Base-by-base conservation (phyloP, 768 basidiomycete genomes). In the Scleroderma bovista region DNA sequence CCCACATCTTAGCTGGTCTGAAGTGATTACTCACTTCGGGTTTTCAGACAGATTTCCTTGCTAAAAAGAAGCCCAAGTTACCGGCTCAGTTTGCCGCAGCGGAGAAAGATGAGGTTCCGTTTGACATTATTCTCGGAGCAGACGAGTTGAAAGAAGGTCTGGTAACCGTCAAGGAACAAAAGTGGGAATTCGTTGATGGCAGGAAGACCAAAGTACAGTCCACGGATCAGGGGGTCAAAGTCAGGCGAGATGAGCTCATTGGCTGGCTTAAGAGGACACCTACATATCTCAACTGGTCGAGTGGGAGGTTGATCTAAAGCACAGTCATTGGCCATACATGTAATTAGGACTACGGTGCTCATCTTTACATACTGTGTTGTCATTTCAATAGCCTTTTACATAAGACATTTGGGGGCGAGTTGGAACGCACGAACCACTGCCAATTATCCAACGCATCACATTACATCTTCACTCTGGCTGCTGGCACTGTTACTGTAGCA, bases 81-180 rank as follows among this genome's bases (percentile, higher is more conserved):
- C 76, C 77, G 0, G 75, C 81, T 3, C 95, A 99, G 61, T 97
- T 95, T 63, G 88, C 88, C 19, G 84, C 86, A 1, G 89, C 88
- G 23, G 96, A 96, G 70, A 84, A 74, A 62, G 94, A 97, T 60
- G 86, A 91, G 55, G 90, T 91, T 37, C 95, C 94, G 0, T 96
- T 92, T 67, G 93, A 88, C 2, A 78, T 97, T 50, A 89, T 98
- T 56, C 72, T 98, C n/a, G 94, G 93, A 9, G 79, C 77, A 1
- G 85, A 88, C 50, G 95, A 99, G 71, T 71, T 93, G 49, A 83
- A 82, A 60, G 77, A 79, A 41, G 96, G 95, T 4, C 70, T 87
- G 34, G 92, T 96, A 26, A 80, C 84, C 33, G 88, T 99, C 50
- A 97, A 97, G 72, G 86, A 94, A 66, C 95, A 98, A 67, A 77